phyloP scores from a whole-genome alignment of 495 filamentous ascomycete species.

The Chaetomium fimeti region DNA sequence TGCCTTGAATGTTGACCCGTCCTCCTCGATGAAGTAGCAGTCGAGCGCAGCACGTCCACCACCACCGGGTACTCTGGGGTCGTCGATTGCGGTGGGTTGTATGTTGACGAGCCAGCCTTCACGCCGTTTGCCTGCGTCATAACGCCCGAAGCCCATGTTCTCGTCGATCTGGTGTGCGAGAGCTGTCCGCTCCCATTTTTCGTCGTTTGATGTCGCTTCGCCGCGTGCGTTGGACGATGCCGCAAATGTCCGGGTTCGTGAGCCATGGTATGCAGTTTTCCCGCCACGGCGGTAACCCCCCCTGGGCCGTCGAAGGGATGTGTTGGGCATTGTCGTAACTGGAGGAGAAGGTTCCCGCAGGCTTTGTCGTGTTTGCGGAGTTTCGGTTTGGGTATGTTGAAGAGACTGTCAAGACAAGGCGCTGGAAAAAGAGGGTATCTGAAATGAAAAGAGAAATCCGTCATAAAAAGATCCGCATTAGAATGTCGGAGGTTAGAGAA shows the following conservation, averaged over 20 bases:
- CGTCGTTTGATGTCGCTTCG: slow-evolving; percentile 82
- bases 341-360: not conserved
- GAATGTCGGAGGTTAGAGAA: not conserved
- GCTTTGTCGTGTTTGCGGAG: not conserved
- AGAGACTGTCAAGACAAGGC: not conserved
- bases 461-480: not conserved
- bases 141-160: slow-evolving; percentile 85
- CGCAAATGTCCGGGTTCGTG: slow-evolving; percentile 67
- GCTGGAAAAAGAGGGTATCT: not conserved
- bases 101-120: slow-evolving; percentile 95
- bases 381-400: not conserved
- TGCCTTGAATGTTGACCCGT: slow-evolving; percentile 91
- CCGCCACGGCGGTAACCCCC: slow-evolving; percentile 55
- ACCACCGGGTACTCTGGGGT: slow-evolving; percentile 72
- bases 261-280: slow-evolving; percentile 56
- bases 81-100: slow-evolving; percentile 83
- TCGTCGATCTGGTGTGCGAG: slow-evolving; percentile 93
- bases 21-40: slow-evolving; percentile 95
- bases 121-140: slow-evolving; percentile 81
- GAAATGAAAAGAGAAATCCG: not conserved
- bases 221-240: slow-evolving; percentile 67
- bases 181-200: slow-evolving; percentile 76
- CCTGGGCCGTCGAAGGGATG: slow-evolving; percentile 46
- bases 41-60: slow-evolving; percentile 84
- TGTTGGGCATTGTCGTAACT: slow-evolving; percentile 47